Evolutionary conservation across 352 stramenopile species (phyloP), one percentile per base, ranked within the genome.

Genomic region (Phytophthora kernoviae): DNA sequence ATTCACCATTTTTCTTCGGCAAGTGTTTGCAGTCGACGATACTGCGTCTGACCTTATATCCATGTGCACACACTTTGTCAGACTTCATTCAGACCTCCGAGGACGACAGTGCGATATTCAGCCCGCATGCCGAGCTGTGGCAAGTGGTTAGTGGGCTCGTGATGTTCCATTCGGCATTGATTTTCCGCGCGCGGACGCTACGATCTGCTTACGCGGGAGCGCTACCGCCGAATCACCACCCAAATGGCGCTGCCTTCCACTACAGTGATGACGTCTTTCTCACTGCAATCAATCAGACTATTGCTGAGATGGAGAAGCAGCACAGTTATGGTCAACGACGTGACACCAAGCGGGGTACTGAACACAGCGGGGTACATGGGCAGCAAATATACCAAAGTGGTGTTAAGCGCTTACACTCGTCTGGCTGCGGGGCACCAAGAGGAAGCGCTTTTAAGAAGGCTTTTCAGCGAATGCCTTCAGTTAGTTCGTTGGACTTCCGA

Each of bases 21-120:
- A 67, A 73, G 45, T 76, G 66, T 39, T 24, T 89, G 15, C 73
- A 81, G 48, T 62, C 60, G 12, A 73, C 73, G 9, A 40, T 89
- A 0, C 22, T 84, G 5, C 65, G 75, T 4, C 45, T 89, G 3
- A 59, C 34, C 5, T 51, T 78, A 21, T 75, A 67, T 27, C 73
- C 64, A 15, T 51, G 52, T n/a, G 48, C 49, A 17, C 50, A 64
- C 32, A 65, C 34, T 4, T 9, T 72, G 6, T 51, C 39, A 20
- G 70, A 14, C 26, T 69, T 20, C 62, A 42, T 33, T n/a, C 47
- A 36, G 53, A 53, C 5, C 14, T 51, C 8, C 26, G 52, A 68
- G 12, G 46, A 57, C 9, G 81, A 45, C 32, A 62, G 4, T 44
- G 18, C 17, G 11, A 30, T 24, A 12, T 15, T 17, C 32, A 4